Evolutionary conservation across 176 grass and related monocot genomes (phyloP), one percentile per base, ranked within the genome.

Genomic region (Areca catechu): DNA sequence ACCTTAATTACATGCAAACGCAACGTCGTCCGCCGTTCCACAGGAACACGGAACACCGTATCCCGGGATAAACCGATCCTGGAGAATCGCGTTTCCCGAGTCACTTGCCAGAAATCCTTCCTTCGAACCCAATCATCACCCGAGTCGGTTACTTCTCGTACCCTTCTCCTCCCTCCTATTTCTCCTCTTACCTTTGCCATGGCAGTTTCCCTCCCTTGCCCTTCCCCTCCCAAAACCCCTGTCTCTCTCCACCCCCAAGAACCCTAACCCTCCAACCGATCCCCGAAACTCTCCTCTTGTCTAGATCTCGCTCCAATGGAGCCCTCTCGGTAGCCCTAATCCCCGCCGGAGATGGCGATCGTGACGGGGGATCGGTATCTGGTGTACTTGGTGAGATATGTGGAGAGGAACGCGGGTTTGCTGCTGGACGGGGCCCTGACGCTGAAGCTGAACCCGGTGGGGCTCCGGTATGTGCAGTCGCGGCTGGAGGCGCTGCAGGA

Each of bases 331-430:
- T 65, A 83, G 70, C 74, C 62, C 74, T 89, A 97, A 75, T 62
- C 64, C 0, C 7, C 0, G 57, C 15, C 57, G 63, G 22, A 15
- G 61, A 79, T 74, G 63, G 69, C 67, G 15, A 76, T 79, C 58
- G 80, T 83, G 50, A 82, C 84, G 47, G 93, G 93, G 51, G 93
- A 98, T 66, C 93, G 78, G 27, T 98, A 92, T 88, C 81, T 98
- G 23, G 73, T 88, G 71, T 60, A 85, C 29, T 78, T 98, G 24
- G 78, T 98, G 16, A 71, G 80, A 37, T 98, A 80, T 70, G 83
- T 82, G 66, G 84, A 70, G 55, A 56, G 66, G 28, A 61, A 83
- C 75, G 78, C 80, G 7, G 83, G 78, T 16, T 63, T 77, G 75
- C 78, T 98, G 60, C 84, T 98, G 29, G 87, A 98, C 51, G 93